phyloP scores from a whole-genome alignment of 1,284 basidiomycete genomes.

The Ceratorhiza oryzae-sativae region DNA sequence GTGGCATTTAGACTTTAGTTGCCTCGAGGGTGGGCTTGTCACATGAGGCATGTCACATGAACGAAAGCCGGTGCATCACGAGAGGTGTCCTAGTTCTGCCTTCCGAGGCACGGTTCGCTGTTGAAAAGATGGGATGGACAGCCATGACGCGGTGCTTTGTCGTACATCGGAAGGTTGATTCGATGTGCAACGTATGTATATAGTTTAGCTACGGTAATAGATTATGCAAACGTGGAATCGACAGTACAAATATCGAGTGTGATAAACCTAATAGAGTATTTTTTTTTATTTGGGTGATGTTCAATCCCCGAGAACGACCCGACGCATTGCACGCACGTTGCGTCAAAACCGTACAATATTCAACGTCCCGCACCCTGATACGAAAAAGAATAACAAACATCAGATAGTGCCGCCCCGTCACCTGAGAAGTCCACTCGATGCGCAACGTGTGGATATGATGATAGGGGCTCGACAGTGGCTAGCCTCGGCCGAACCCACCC shows the following conservation, averaged over 20 bases:
- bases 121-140: not conserved
- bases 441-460: conserved; percentile 17
- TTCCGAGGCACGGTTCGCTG: not conserved
- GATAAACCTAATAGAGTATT: not conserved
- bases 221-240: not conserved
- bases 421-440: not conserved
- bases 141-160: not conserved
- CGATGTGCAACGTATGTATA: not conserved
- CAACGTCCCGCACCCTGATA: too few species aligned
- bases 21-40: not conserved
- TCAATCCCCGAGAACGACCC: too few species aligned
- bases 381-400: not conserved
- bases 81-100: not conserved
- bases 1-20: not conserved
- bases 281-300: not conserved
- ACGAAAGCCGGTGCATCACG: not conserved
- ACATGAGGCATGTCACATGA: not conserved
- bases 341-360: not conserved
- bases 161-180: not conserved
- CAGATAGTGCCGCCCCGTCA: not conserved
- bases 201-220: too few species aligned
- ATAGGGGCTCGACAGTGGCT: conserved; percentile 4
- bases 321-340: not conserved
- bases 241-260: not conserved
- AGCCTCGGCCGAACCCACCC: not conserved